Evolutionary conservation across 2,329 filamentous ascomycete species (phyloP).

Genomic region (Exophiala calicioides): DNA sequence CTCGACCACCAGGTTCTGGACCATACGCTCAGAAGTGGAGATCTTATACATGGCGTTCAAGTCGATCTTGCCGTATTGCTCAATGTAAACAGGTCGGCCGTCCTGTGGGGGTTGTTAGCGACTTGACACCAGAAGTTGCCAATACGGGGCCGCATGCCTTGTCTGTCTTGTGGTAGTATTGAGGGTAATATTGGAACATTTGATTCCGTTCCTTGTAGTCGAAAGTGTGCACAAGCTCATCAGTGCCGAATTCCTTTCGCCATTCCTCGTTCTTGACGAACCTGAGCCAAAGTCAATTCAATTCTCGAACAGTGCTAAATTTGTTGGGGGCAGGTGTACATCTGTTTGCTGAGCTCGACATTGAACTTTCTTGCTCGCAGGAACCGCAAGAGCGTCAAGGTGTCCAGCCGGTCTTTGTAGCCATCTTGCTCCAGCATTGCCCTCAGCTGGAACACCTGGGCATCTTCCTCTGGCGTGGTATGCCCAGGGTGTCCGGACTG

Average conservation of each 20-base stretch:
- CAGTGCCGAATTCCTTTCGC: constrained; percentile 82
- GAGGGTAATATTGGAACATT: constrained; percentile 89
- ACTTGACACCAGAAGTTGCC: background rate
- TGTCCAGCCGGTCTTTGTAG: constrained; percentile 82
- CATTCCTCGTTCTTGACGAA: constrained; percentile 89
- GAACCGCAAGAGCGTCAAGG: constrained; percentile 88
- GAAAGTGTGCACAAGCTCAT: constrained; percentile 77
- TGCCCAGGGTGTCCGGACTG: constrained; percentile 83
- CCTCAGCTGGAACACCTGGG: constrained; percentile 82
- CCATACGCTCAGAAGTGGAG: constrained; percentile 88
- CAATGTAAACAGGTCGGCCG: constrained; percentile 94
- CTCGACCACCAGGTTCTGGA: constrained; percentile 93
- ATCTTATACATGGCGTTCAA: constrained; percentile 88
- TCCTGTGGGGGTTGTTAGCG: constrained; percentile 60
- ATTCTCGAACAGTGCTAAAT: constrained; percentile 11
- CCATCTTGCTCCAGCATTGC: constrained; percentile 80
- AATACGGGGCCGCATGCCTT: constrained; percentile 44
- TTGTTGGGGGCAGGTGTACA: constrained; percentile 57
- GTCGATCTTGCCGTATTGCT: constrained; percentile 92
- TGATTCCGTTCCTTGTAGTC: constrained; percentile 82
- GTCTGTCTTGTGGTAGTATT: constrained; percentile 91
- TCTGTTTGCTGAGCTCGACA: constrained; percentile 77
- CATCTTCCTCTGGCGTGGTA: constrained; percentile 83
- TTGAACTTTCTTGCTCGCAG: constrained; percentile 94
- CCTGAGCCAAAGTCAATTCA: constrained; percentile 59